Conservation (phyloP, 2,329 filamentous ascomycete genomes). For the Hymenoscyphus fraxineus region DNA sequence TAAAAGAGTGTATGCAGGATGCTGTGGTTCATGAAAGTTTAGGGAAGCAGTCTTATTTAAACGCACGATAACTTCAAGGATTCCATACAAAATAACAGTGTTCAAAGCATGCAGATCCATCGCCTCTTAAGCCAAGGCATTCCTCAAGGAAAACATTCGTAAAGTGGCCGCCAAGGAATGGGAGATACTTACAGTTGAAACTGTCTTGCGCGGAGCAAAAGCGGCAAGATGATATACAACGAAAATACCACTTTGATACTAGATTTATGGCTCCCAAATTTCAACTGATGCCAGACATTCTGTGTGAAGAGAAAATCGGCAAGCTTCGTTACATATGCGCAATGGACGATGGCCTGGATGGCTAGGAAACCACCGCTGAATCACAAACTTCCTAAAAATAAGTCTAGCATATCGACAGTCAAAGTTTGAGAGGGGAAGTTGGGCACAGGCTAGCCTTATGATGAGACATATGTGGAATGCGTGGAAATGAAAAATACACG, state of each 20-base stretch:
- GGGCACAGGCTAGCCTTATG: neutral
- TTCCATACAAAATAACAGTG: neutral
- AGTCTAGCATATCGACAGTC: neutral
- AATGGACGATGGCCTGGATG: too few species aligned
- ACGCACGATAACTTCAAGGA: neutral
- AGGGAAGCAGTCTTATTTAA: neutral
- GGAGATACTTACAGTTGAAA: neutral
- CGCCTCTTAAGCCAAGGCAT: neutral
- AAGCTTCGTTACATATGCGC: too few species aligned
- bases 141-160: neutral
- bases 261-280: neutral
- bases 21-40: neutral
- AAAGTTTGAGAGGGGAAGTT: neutral
- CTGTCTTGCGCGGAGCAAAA: neutral
- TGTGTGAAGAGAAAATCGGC: too few species aligned
- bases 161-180: neutral
- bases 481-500: constrained; percentile 3
- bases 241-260: neutral
- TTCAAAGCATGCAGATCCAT: constrained; percentile 3
- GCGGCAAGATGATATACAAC: neutral
- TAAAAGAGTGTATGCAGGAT: neutral
- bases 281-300: neutral
- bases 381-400: too few species aligned
- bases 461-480: neutral
- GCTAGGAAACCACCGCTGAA: too few species aligned